A percentile compares a stretch with the other conserved stretches of the same genome.
phyloP scores from a whole-genome alignment of 768 basidiomycete genomes.

The Pulveroboletus sp. region DNA sequence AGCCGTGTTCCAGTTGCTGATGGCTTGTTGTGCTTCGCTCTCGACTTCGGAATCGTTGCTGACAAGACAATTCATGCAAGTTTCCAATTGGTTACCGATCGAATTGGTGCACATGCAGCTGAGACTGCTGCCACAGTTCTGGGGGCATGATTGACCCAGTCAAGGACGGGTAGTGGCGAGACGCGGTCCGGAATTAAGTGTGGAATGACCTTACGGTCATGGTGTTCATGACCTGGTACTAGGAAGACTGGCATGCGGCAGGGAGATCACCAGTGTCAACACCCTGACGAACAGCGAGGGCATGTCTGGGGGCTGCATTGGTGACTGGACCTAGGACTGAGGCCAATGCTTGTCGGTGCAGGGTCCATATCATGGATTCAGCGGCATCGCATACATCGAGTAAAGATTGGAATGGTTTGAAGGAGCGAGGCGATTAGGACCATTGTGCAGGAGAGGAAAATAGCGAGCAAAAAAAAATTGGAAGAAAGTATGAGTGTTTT shows the following conservation, averaged over 20 bases:
- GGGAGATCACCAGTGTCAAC: slow-evolving; percentile 10
- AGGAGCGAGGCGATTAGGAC: slow-evolving; percentile 22
- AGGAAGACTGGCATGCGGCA: slow-evolving; percentile 18
- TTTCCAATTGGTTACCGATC: slow-evolving; percentile 10
- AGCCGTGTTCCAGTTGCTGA: slow-evolving; percentile 14
- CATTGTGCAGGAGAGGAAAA: slow-evolving; percentile 6
- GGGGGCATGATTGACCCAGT: neutral
- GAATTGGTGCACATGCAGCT: slow-evolving; percentile 13
- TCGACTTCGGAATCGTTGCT: neutral
- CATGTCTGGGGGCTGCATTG: no score
- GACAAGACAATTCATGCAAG: slow-evolving; percentile 23
- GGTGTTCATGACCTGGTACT: slow-evolving; percentile 17
- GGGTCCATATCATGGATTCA: neutral
- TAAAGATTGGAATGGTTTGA: slow-evolving; percentile 5
- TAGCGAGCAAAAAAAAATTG: neutral
- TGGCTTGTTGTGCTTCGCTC: slow-evolving; percentile 3
- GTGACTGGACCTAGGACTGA: neutral
- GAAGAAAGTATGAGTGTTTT: neutral
- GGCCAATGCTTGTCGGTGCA: neutral
- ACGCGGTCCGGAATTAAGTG: neutral
- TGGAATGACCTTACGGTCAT: slow-evolving; percentile 14
- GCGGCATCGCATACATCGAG: slow-evolving; percentile 8
- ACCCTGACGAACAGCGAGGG: slow-evolving; percentile 22
- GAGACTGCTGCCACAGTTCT: slow-evolving; percentile 10
- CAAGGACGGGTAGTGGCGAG: no score